Percentiles rank a stretch among this genome's conserved stretches.
Conservation (phyloP, 2,329 filamentous ascomycete species). For the Drechslerella dactyloides region DNA sequence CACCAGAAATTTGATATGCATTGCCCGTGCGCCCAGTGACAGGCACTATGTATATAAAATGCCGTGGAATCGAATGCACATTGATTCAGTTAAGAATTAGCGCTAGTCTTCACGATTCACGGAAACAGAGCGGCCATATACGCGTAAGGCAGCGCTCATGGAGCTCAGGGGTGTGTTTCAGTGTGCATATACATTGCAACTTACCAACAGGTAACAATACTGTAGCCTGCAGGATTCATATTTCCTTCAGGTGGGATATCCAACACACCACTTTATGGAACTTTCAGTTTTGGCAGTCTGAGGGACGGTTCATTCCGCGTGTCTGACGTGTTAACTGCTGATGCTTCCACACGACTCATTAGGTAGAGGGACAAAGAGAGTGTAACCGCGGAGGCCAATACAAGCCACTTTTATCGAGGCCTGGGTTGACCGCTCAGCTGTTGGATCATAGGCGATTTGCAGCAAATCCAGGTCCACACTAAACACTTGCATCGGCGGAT, state of each 20-base stretch:
- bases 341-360: conserved; percentile 33
- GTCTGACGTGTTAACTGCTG: conserved; percentile 5
- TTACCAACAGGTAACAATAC: conserved; percentile 48
- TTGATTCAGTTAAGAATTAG: no score
- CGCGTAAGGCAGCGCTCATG: not conserved
- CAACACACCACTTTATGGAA: conserved; percentile 14
- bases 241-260: conserved; percentile 16
- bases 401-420: no score
- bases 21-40: no score
- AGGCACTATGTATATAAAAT: no score
- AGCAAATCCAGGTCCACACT: no score
- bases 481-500: no score
- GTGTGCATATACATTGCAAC: conserved; percentile 2
- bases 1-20: no score
- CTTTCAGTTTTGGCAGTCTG: not conserved
- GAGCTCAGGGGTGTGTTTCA: conserved; percentile 26
- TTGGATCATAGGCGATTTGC: no score
- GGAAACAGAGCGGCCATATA: not conserved
- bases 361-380: conserved; percentile 17
- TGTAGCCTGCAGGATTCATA: conserved; percentile 27
- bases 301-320: not conserved
- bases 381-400: conserved; percentile 23
- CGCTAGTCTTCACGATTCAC: not conserved
- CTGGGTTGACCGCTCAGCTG: no score
- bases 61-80: no score